Base-by-base conservation (phyloP, 148 eudicot species). In the Fagopyrum homotropicum region DNA sequence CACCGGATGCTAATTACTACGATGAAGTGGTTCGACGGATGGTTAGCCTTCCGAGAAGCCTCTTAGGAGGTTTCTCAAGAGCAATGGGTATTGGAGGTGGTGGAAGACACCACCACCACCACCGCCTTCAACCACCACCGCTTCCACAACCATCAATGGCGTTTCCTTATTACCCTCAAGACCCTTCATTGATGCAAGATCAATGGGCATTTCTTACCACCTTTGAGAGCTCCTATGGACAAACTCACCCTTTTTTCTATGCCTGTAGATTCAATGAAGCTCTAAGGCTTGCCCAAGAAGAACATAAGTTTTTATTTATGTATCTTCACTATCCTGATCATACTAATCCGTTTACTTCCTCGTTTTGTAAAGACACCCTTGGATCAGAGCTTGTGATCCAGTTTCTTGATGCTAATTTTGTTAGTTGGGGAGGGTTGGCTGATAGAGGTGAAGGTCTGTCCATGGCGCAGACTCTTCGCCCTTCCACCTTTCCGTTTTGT, bases 321-420 rank as follows among this genome's bases (percentile, higher is more conserved):
- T 92, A 95, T 81, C 79, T 94, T 8, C 98, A 94, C 79, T 85
- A 91, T 22, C 93, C 88, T 9, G 86, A 90, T 47, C 89, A 91
- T 81, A 72, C 30, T 12, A 49, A 72, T 19, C 96, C 96, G 1
- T 90, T 88, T 72, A 82, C 93, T 7, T 76, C 83, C 0, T 73
- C 79, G 0, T 92, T 92, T 72, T 95, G 98, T 76, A 80, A 83
- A 77, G 88, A 82, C 56, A 89, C 97, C 60, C 73, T 95, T 69
- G 81, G 91, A n/a, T 87, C 91, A 6, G 98, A 95, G 78, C 74
- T 86, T 57, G 88, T 89, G 56, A 90, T 89, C 56, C 86, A 90
- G 86, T 95, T 85, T 77, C 78, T 92, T 74, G 97, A 95, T 80
- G 90, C 92, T 6, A 95, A 92, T 61, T 92, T 92, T 80, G 90